Evolutionary conservation across 306 rosid genomes (phyloP), one percentile per base, ranked within the genome.

Genomic region (Fragaria ananassa): DNA sequence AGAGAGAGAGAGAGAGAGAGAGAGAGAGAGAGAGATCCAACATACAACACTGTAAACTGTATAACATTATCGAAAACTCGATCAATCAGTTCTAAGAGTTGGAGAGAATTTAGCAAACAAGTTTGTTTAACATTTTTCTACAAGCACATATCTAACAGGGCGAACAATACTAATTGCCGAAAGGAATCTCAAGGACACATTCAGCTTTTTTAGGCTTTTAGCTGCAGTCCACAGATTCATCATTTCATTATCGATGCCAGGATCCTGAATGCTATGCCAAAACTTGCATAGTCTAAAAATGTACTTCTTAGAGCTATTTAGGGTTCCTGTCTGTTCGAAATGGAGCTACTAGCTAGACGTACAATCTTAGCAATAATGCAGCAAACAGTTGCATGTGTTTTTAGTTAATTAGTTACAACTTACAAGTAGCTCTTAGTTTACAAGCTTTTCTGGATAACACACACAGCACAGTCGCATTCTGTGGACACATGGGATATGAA

Each of bases 401-500:
- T 14, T 62, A 61, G 67, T 61, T 61, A 61, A 61, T 29, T 62
- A 62, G 42, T 54, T 54, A 54, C 27, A n/a, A 54, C 51, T 57
- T 57, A 57, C 63, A 23, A 57, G 62, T 21, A 2, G 27, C 19
- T 62, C 41, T 62, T 62, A 31, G 68, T 7, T 62, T 31, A 62
- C 42, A 13, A 62, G 12, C 3, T 62, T 62, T 62, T 58, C 64
- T 25, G 64, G 64, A 29, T n/a, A 58, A 58, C 34, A 58, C 45
- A 42, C 3, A 42, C 11, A 42, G 42, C 31, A 23, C 64, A 58
- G 64, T 58, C 64, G 29, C 64, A 58, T 31, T 58, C 35, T 58
- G 42, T 14, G 4, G 70, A 54, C 70, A 18, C n/a, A 34, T 72
- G 29, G 78, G 41, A 81, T 71, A 49, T 67, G 71, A 29, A 66